A percentile compares a stretch with the other conserved stretches of the same genome.
Evolutionary conservation across 2,329 filamentous ascomycete genomes (phyloP).

Genomic region (Arthrobotrys pseudoclavata): DNA sequence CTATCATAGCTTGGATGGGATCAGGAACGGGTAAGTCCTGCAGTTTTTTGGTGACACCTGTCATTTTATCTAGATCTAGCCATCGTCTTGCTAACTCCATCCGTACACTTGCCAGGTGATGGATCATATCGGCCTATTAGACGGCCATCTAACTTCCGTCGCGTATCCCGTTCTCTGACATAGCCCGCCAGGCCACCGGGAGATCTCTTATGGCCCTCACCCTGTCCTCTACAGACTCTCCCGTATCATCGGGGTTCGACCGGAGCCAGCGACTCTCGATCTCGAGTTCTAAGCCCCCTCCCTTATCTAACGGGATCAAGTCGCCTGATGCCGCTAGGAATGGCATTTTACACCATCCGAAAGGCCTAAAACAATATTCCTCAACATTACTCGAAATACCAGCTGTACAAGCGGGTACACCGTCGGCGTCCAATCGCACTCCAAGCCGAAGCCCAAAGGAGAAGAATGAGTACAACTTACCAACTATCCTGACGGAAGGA

Average conservation of each 20-base stretch:
- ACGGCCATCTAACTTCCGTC: conserved; percentile 45
- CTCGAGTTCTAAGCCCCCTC: conserved; percentile 50
- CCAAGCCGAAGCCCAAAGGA: conserved; percentile 51
- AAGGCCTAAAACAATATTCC: conserved; percentile 37
- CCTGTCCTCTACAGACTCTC: conserved; percentile 51
- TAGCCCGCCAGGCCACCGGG: conserved; percentile 27
- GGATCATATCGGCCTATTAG: conserved; percentile 50
- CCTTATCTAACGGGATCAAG: conserved; percentile 52
- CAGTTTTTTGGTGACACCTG: conserved; percentile 10
- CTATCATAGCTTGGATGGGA: conserved; percentile 22
- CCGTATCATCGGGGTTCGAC: conserved; percentile 51
- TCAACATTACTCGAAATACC: conserved; percentile 55
- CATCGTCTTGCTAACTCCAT: conserved; percentile 22
- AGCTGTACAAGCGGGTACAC: conserved; percentile 14
- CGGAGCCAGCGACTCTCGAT: conserved; percentile 51
- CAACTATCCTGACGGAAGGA: conserved; percentile 50
- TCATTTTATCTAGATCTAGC: neutral
- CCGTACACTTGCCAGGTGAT: conserved; percentile 40
- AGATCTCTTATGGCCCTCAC: conserved; percentile 55
- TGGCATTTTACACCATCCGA: conserved; percentile 39
- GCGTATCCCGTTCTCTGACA: conserved; percentile 42
- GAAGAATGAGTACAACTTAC: conserved; percentile 45
- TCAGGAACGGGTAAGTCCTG: conserved; percentile 18
- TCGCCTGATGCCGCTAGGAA: conserved; percentile 36
- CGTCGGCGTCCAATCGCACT: conserved; percentile 24